These are phyloP conservation scores for Coffea canephora DNA, from an alignment of 257 asterid genomes.

Conservation along the genomic window DNA sequence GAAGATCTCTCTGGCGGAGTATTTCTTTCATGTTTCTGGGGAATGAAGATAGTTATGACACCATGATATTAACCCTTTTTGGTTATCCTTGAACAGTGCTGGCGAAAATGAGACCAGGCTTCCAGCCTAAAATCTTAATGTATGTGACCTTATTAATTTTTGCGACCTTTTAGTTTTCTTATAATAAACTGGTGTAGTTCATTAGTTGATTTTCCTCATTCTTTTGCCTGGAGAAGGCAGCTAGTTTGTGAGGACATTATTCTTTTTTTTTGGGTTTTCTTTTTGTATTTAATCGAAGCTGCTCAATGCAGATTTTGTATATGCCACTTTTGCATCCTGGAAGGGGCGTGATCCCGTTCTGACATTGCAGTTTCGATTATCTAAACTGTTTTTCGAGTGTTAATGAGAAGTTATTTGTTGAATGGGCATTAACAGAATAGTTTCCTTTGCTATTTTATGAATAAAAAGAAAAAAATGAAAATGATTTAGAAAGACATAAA, in stretches of 20 bases:
- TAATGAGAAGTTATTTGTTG: not conserved
- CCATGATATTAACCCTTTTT: not conserved
- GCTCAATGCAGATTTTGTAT: too few relatives aligned
- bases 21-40: not conserved
- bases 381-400: not conserved
- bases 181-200: not conserved
- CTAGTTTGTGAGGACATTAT: not conserved
- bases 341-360: not conserved
- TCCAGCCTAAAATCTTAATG: not conserved
- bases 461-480: not conserved
- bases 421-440: not conserved
- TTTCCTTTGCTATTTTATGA: not conserved
- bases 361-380: not conserved
- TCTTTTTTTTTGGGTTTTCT: not conserved
- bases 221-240: constrained; percentile 2
- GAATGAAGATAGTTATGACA: not conserved
- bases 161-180: not conserved
- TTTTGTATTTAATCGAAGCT: not conserved
- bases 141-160: not conserved
- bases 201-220: not conserved
- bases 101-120: not conserved
- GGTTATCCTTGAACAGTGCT: not conserved
- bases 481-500: not conserved
- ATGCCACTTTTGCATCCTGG: not conserved
- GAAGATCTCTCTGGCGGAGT: not conserved